These are phyloP conservation scores for Metschnikowia similis DNA, from an alignment of 805 yeast species.

Conservation along the genomic window DNA sequence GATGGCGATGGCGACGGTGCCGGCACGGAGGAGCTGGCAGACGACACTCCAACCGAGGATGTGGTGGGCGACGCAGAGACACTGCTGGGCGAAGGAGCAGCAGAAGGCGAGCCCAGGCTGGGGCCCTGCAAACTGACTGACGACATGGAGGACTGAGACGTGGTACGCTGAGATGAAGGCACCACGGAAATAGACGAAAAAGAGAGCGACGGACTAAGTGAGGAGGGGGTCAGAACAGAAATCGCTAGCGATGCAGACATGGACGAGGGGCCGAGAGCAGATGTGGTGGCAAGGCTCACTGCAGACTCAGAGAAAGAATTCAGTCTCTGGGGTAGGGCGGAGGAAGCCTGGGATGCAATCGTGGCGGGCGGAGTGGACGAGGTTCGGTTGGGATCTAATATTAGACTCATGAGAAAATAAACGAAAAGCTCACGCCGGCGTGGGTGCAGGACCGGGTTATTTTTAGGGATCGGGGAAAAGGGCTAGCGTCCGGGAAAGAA, in stretches of 20 bases:
- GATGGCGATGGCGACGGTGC: too few species aligned
- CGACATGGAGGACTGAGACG: background rate
- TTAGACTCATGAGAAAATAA: conserved; percentile 5
- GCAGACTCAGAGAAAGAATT: background rate
- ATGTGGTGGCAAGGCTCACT: background rate
- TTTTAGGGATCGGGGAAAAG: background rate
- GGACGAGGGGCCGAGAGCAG: background rate
- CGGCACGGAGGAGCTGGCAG: too few species aligned
- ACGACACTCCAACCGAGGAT: too few species aligned
- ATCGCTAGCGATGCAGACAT: background rate
- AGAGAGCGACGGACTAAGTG: background rate
- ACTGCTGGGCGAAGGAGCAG: too few species aligned
- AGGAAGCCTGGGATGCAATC: background rate
- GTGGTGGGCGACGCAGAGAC: too few species aligned
- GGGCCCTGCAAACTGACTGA: background rate
- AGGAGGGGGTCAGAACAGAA: background rate
- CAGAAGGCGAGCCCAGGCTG: too few species aligned
- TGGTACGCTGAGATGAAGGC: background rate
- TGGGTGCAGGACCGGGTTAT: conserved; percentile 3
- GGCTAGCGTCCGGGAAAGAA: background rate
- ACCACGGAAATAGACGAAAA: background rate
- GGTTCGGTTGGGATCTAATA: conserved; percentile 2
- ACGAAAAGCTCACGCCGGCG: background rate
- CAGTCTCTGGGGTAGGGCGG: background rate
- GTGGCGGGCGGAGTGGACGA: background rate